These are phyloP conservation scores for Stachybotrys elegans DNA, from an alignment of 2,329 filamentous ascomycete genomes.

Conservation along the genomic window DNA sequence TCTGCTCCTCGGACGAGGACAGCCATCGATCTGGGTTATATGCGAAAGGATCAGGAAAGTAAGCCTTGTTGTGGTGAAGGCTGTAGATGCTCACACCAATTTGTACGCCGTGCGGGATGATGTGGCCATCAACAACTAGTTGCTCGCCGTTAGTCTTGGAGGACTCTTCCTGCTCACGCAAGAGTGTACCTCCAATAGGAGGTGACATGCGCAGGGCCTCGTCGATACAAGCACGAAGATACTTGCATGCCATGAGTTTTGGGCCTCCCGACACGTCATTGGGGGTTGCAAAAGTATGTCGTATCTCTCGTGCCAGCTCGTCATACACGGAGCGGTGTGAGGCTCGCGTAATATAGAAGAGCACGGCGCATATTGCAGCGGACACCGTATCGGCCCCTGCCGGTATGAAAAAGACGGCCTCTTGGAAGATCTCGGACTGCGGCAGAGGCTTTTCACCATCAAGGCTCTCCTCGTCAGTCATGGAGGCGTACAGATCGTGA, in stretches of 20 bases:
- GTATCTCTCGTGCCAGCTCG: background rate
- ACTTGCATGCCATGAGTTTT: background rate
- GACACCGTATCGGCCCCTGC: background rate
- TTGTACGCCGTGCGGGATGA: background rate
- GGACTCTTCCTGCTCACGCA: background rate
- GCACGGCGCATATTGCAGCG: background rate
- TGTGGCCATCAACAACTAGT: background rate
- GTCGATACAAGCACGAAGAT: constrained; percentile 1
- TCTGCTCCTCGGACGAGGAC: background rate
- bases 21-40: constrained; percentile 7
- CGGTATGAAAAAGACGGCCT: background rate
- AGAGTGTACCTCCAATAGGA: background rate
- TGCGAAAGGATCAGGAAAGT: constrained; percentile 2
- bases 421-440: background rate
- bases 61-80: constrained; percentile 3
- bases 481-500: background rate
- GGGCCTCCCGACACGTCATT: background rate
- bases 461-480: background rate
- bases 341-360: background rate
- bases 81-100: constrained; percentile 1
- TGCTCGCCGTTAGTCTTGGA: background rate
- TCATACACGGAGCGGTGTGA: background rate
- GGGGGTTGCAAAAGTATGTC: background rate
- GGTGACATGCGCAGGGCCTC: background rate
- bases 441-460: background rate